Evolutionary conservation across 1,284 basidiomycete genomes (phyloP).

Genomic region (Boletellus deceptivus): DNA sequence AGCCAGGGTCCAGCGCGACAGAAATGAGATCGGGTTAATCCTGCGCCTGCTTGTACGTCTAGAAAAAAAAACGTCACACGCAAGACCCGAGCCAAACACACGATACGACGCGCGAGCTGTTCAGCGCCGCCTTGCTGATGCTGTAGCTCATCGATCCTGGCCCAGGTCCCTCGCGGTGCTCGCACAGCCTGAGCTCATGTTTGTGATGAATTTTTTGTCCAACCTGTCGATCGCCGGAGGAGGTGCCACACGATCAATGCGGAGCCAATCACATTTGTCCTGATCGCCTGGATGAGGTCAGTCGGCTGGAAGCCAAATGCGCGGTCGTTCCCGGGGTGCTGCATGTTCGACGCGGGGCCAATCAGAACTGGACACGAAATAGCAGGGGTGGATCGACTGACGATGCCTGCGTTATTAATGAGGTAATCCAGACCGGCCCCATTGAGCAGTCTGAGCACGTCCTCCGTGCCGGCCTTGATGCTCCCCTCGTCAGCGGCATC

Average conservation of each 20-base stretch:
- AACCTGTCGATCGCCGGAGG: slow-evolving; percentile 15
- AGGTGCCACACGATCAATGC: slow-evolving; percentile 25
- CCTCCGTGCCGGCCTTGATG: too few relatives aligned
- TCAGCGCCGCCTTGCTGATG: slow-evolving; percentile 2
- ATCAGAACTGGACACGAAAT: too few relatives aligned
- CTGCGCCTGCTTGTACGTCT: slow-evolving; percentile 38
- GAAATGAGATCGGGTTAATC: slow-evolving; percentile 30
- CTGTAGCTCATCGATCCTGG: slow-evolving; percentile 16
- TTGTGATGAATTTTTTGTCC: too few relatives aligned
- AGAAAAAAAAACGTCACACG: background rate
- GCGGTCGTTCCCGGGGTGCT: background rate
- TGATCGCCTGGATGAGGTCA: slow-evolving; percentile 11
- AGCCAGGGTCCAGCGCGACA: slow-evolving; percentile 6
- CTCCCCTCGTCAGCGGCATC: too few relatives aligned
- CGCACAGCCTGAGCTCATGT: too few relatives aligned
- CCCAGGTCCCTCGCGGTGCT: too few relatives aligned
- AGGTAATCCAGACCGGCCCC: too few relatives aligned
- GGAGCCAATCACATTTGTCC: slow-evolving; percentile 29
- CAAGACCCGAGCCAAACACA: too few relatives aligned
- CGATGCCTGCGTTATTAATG: too few relatives aligned
- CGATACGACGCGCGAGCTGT: slow-evolving; percentile 13
- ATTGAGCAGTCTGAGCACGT: too few relatives aligned
- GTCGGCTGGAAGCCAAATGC: slow-evolving; percentile 7
- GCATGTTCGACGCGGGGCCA: too few relatives aligned
- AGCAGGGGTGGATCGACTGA: too few relatives aligned